phyloP scores from a whole-genome alignment of 2,329 filamentous ascomycete species.

The Alternaria conjuncta region DNA sequence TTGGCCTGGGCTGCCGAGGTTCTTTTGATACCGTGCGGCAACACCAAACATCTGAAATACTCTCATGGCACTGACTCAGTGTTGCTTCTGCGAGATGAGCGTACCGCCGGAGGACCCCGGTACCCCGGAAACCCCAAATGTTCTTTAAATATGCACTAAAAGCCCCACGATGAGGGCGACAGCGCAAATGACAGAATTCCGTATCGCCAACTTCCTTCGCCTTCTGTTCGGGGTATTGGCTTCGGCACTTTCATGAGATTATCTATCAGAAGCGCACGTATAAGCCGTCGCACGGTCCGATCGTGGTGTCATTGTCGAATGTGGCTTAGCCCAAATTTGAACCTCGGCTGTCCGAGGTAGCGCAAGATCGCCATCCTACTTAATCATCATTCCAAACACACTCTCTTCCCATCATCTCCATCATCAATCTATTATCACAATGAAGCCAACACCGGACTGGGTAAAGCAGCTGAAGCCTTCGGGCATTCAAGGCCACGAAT shows the following conservation, averaged over 20 bases:
- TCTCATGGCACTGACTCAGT: not conserved
- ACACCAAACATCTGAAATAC: not conserved
- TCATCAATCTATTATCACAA: conserved; percentile 20
- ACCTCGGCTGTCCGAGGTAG: conserved; percentile 25
- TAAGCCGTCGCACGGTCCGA: not conserved
- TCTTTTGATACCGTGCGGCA: not conserved
- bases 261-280: conserved; percentile 3
- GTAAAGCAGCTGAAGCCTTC: conserved; percentile 71
- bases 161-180: not conserved
- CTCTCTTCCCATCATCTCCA: conserved; percentile 12
- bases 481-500: conserved; percentile 70
- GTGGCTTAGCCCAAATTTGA: not conserved
- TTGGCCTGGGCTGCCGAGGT: not conserved
- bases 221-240: not conserved
- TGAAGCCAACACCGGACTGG: conserved; percentile 63
- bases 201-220: not conserved
- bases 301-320: not conserved
- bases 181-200: too few relatives aligned
- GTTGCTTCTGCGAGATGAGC: not conserved
- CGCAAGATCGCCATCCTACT: conserved; percentile 11
- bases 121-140: not conserved
- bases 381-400: conserved; percentile 12
- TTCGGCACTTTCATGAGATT: not conserved
- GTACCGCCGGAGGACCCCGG: not conserved
- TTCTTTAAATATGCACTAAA: not conserved